Base-by-base conservation (phyloP, 176 grass and related monocot species). In the Raddia guianensis region DNA sequence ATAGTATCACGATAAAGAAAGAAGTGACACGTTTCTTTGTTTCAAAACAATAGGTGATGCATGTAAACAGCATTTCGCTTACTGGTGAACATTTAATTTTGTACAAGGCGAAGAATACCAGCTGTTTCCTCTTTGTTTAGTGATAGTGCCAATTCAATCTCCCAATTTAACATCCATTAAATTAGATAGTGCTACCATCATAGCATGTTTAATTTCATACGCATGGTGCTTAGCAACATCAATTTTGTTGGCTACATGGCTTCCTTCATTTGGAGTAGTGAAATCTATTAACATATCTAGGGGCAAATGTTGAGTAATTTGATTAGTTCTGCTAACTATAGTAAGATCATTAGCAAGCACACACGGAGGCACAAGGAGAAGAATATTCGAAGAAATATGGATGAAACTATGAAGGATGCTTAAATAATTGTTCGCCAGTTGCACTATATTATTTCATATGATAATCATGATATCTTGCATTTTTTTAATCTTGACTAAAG, bases 121-220 rank as follows among this genome's bases (percentile, higher is more conserved):
- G 42, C 16, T 15, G 37, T 0, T 43, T 77, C 19, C 12, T 69
- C 10, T 68, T 58, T 76, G 6, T 9, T 21, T 42, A 62, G 44
- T 51, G 43, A 32, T 75, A 54, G 6, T 75, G 43, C 46, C 43
- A 76, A 50, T 35, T 68, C 32, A 49, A 49, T 51, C 1, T 10
- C 46, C 46, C 63, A 12, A 16, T 27, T 49, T 9, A 14, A 40
- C 49, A 54, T 74, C 20, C 21, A 13, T 58, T 56, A 49, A 8
- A 84, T 21, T 56, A 42, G 12, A 34, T 69, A 16, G 47, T 12
- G 7, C 9, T 13, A 60, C 74, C 27, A 42, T 69, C 45, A 6
- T 69, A 77, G 63, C 7, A 77, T 70, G 43, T 0, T 45, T 68
- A 68, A 59, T 76, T 84, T 49, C 16, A 60, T 84, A 3, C 32